Percentiles rank a stretch among this genome's conserved stretches.
phyloP scores from a whole-genome alignment of 768 basidiomycete genomes.

The Pulveroboletus sp. region DNA sequence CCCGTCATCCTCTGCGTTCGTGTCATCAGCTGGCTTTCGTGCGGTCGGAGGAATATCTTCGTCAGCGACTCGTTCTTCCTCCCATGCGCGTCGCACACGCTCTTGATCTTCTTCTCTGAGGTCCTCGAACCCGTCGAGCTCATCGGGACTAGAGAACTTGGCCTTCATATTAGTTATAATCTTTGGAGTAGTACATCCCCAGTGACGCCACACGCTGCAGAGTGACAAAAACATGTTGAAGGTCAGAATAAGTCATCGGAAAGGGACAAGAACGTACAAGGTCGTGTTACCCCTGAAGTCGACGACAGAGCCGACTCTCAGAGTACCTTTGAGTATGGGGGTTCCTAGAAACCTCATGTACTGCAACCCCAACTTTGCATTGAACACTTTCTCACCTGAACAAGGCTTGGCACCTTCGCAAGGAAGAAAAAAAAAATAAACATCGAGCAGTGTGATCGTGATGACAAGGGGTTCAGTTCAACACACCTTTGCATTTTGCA shows the following conservation, averaged over 20 bases:
- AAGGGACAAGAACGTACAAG: slow-evolving; percentile 45
- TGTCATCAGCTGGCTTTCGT: slow-evolving; percentile 47
- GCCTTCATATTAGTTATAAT: slow-evolving; percentile 71
- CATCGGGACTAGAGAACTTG: slow-evolving; percentile 49
- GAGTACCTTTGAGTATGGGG: slow-evolving; percentile 61
- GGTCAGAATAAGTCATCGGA: not conserved
- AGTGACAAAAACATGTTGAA: not conserved
- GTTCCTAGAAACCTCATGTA: slow-evolving; percentile 46
- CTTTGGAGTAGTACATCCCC: slow-evolving; percentile 76
- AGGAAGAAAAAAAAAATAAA: slow-evolving; percentile 17
- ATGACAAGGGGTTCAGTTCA: slow-evolving; percentile 1
- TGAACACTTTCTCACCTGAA: slow-evolving; percentile 40
- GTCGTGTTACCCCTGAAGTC: slow-evolving; percentile 65
- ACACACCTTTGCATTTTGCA: slow-evolving; percentile 75
- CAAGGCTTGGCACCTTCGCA: slow-evolving; percentile 72
- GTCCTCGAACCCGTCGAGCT: slow-evolving; percentile 84
- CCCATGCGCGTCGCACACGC: slow-evolving; percentile 66
- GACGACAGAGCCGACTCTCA: slow-evolving; percentile 71
- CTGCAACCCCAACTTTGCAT: not conserved
- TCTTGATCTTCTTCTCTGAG: slow-evolving; percentile 65
- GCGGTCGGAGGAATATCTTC: slow-evolving; percentile 80
- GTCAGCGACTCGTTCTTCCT: slow-evolving; percentile 71
- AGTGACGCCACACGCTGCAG: slow-evolving; percentile 77
- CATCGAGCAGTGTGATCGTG: slow-evolving; percentile 12
- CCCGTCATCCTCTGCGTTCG: slow-evolving; percentile 40